These are phyloP conservation scores for Fusarium secorum DNA, from an alignment of 2,329 filamentous ascomycete species.

Conservation along the genomic window DNA sequence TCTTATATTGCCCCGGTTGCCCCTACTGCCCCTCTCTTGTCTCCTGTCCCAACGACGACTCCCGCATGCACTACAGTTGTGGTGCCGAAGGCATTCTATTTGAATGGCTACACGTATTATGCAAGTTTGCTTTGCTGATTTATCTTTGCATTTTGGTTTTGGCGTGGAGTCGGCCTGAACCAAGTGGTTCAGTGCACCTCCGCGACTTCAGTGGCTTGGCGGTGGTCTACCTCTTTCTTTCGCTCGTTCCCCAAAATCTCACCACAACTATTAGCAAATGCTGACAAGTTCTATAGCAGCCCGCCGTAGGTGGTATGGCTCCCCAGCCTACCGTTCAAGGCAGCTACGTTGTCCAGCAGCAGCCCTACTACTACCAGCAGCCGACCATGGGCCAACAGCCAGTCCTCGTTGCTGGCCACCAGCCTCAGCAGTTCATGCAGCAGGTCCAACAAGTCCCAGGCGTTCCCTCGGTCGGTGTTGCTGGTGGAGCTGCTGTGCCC, in stretches of 20 bases:
- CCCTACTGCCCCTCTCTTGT: slow-evolving; percentile 33
- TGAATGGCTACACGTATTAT: slow-evolving; percentile 49
- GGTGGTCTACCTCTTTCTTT: background rate
- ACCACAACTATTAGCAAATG: background rate
- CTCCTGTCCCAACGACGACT: slow-evolving; percentile 36
- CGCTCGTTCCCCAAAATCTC: background rate
- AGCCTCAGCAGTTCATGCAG: slow-evolving; percentile 37
- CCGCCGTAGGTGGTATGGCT: slow-evolving; percentile 41
- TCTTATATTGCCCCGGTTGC: slow-evolving; percentile 43
- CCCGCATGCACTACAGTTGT: slow-evolving; percentile 43
- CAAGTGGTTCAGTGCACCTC: background rate
- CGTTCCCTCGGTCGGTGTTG: slow-evolving; percentile 40
- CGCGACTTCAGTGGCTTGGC: background rate
- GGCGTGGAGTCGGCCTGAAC: background rate
- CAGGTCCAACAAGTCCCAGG: slow-evolving; percentile 40
- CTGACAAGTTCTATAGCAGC: slow-evolving; percentile 43
- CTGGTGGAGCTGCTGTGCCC: slow-evolving; percentile 33
- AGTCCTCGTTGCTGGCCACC: slow-evolving; percentile 45
- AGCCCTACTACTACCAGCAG: slow-evolving; percentile 46
- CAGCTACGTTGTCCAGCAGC: slow-evolving; percentile 46
- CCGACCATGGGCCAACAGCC: slow-evolving; percentile 43
- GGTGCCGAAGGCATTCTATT: slow-evolving; percentile 46
- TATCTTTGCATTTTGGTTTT: background rate
- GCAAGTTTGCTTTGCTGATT: slow-evolving; percentile 47
- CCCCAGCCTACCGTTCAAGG: slow-evolving; percentile 40